Base-by-base conservation (phyloP, 1,139 yeast species). In the Saccharomyces hybrid region DNA sequence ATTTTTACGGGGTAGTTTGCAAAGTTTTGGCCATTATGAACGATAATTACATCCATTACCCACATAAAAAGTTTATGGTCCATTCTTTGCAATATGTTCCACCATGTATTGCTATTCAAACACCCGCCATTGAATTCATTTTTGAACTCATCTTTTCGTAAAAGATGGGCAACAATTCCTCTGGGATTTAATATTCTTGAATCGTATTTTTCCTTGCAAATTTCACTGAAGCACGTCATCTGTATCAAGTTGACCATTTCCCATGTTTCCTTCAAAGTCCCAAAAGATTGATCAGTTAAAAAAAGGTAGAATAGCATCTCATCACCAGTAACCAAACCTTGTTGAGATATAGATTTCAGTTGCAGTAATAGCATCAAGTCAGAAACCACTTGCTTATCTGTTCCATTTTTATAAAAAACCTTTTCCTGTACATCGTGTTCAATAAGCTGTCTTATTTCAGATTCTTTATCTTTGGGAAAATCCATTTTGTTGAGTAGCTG, bases 31-130 rank as follows among this genome's bases (percentile, higher is more conserved):
- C 61, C 50, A 50, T 66, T 66, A 6, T 57, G 54, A 2, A 65
- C 58, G 2, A 67, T 63, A n/a, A 68, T 64, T 28, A 63, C 57
- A 54, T 69, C 72, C 50, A 69, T 20, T 26, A 65, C 55, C 72
- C 72, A 68, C 61, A 68, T 57, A 54, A 67, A 65, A 13, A 66
- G 50, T n/a, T 56, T 57, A 32, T 61, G 65, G 28, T 66, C 63
- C 7, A 69, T 50, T 25, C 69, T 59, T 30, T 63, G 63, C 53
- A 68, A 49, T 11, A 66, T 57, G 52, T 64, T 63, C 68, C 70
- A 66, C 61, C 67, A 64, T 5, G 69, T 68, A 5, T 58, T 56
- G 16, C 61, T 59, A 54, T 67, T 68, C 47, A 67, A 54, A 38
- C 60, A 56, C 2, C 57, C 49, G 4, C 58, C 41, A 42, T 64